Conservation (phyloP, 768 basidiomycete species). For the Gloeopeniophorella convolvens region DNA sequence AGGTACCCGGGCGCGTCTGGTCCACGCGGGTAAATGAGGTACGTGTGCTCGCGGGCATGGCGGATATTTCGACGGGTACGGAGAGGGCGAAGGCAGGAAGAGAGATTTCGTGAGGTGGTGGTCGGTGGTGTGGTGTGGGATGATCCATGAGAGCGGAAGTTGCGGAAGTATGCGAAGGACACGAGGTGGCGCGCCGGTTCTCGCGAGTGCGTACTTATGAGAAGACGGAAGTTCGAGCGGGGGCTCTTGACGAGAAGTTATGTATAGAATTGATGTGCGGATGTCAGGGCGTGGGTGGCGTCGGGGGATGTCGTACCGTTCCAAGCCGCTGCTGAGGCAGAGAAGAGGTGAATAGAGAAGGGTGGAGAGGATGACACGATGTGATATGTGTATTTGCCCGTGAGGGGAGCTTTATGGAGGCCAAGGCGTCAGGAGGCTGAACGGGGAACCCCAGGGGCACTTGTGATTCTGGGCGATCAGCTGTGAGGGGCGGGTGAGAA, state of each 20-base stretch:
- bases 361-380: too few species aligned
- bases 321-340: background rate
- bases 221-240: slow-evolving; percentile 1
- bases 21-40: slow-evolving; percentile 51
- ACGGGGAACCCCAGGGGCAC: too few species aligned
- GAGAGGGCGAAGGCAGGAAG: slow-evolving; percentile 15
- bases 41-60: slow-evolving; percentile 39
- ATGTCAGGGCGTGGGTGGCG: background rate
- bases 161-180: background rate
- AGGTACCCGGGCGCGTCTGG: slow-evolving; percentile 23
- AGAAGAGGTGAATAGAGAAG: background rate
- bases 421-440: too few species aligned
- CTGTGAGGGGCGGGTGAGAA: too few species aligned
- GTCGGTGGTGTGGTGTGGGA: too few species aligned
- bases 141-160: too few species aligned
- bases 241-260: background rate
- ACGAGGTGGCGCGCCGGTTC: background rate
- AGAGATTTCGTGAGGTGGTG: slow-evolving; percentile 1
- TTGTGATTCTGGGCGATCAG: too few species aligned
- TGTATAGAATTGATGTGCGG: background rate
- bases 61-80: slow-evolving; percentile 20
- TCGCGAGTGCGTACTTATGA: slow-evolving; percentile 1
- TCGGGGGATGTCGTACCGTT: background rate
- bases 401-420: too few species aligned
- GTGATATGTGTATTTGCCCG: too few species aligned